Conservation (phyloP, 2,329 filamentous ascomycete genomes). For the Incumbomyces delicatus region DNA sequence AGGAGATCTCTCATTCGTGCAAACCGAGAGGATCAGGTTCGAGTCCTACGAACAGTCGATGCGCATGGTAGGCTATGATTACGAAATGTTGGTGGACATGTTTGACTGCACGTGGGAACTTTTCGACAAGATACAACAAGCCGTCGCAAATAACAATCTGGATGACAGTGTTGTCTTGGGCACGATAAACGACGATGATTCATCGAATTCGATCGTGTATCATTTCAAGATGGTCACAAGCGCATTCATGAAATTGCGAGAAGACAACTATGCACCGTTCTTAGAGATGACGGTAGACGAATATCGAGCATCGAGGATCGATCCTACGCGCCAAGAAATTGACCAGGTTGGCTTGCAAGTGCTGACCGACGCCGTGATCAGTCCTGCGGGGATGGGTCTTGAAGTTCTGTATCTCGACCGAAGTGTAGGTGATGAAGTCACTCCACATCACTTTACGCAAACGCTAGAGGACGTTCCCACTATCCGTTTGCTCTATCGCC, state of each 20-base stretch:
- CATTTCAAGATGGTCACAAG: conserved; percentile 72
- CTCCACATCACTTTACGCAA: conserved; percentile 32
- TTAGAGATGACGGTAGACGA: conserved; percentile 54
- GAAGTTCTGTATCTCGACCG: conserved; percentile 89
- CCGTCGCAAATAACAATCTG: conserved; percentile 48
- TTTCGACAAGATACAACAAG: conserved; percentile 52
- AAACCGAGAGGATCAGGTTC: conserved; percentile 63
- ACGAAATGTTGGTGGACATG: conserved; percentile 71
- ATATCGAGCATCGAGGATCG: conserved; percentile 62
- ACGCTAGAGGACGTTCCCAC: conserved; percentile 42
- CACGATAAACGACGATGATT: conserved; percentile 62
- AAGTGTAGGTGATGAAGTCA: conserved; percentile 67
- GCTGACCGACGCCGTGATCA: conserved; percentile 67
- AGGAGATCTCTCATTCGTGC: conserved; percentile 54
- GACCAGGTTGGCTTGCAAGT: conserved; percentile 78
- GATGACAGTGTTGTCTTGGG: conserved; percentile 49
- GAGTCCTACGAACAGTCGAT: conserved; percentile 62
- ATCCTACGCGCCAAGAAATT: conserved; percentile 71
- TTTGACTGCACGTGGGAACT: conserved; percentile 63
- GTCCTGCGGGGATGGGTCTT: conserved; percentile 66
- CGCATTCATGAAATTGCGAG: conserved; percentile 70
- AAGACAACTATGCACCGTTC: conserved; percentile 61
- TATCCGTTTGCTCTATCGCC: conserved; percentile 58
- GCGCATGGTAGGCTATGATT: conserved; percentile 56
- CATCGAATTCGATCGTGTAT: conserved; percentile 70